phyloP scores from a whole-genome alignment of 306 rosid genomes.

The Gastrolobium bilobum region DNA sequence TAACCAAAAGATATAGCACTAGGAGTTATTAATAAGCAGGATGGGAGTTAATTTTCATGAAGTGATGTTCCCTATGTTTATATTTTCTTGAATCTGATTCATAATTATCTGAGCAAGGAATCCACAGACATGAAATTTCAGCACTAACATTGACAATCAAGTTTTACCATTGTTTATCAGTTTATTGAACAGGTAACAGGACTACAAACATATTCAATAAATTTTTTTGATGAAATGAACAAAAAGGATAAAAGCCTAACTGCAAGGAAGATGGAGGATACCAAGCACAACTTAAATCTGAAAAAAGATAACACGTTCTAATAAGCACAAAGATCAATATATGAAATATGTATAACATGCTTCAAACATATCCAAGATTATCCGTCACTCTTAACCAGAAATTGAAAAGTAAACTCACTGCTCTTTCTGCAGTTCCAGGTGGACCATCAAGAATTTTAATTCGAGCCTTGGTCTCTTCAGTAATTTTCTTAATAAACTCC shows the following conservation, averaged over 20 bases:
- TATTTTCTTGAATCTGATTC: conserved; percentile 33
- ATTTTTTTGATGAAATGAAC: background rate
- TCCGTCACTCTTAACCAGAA: background rate
- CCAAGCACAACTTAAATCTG: background rate
- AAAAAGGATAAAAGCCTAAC: background rate
- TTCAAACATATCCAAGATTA: conserved; percentile 19
- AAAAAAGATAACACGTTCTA: conserved; percentile 3
- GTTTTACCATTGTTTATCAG: conserved; percentile 10
- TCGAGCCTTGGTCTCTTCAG: conserved; percentile 95
- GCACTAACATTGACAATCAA: conserved; percentile 31
- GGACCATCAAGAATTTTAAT: conserved; percentile 96
- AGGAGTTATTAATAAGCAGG: conserved; percentile 15
- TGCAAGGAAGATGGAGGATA: background rate
- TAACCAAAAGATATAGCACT: conserved; percentile 35
- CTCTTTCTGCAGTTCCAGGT: conserved; percentile 95
- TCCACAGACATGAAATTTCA: conserved; percentile 38
- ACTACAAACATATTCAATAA: background rate
- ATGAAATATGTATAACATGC: conserved; percentile 7
- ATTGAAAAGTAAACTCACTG: conserved; percentile 71
- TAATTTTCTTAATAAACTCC: conserved; percentile 90
- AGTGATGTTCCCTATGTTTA: conserved; percentile 33
- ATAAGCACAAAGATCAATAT: background rate
- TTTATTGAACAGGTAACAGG: background rate
- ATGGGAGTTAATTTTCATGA: conserved; percentile 19
- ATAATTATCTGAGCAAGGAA: background rate